A percentile compares a stretch with the other conserved stretches of the same genome.
These are phyloP conservation scores for Fusarium coicis DNA, from an alignment of 2,329 filamentous ascomycete genomes.

Conservation along the genomic window DNA sequence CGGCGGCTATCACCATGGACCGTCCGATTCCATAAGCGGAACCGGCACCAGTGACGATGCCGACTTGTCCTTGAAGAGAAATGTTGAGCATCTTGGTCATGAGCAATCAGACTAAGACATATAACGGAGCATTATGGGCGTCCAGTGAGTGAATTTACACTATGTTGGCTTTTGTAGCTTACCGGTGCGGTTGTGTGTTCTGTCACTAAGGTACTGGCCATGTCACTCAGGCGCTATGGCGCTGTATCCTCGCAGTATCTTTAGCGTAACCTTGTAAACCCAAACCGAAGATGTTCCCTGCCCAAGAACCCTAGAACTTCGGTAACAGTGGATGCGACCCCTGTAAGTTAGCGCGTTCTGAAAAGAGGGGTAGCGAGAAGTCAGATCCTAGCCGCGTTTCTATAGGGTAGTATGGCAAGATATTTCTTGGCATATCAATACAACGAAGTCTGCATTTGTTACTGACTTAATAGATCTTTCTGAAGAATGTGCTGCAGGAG, in stretches of 20 bases:
- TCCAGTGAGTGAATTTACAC: background rate
- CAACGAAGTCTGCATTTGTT: background rate
- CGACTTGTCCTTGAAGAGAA: constrained; percentile 24
- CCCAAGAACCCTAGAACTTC: background rate
- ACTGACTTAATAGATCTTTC: background rate
- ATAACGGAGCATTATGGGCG: background rate
- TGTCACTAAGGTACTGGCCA: too few relatives aligned
- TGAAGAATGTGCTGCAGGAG: accelerated
- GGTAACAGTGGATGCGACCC: background rate
- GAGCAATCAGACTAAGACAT: too few relatives aligned
- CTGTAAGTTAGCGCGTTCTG: background rate
- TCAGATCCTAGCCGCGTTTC: background rate
- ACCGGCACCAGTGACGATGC: constrained; percentile 44
- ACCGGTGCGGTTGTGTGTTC: background rate
- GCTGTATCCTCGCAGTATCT: background rate
- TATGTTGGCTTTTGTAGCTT: background rate
- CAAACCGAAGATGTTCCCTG: background rate
- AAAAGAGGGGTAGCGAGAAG: background rate
- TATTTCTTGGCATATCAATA: background rate
- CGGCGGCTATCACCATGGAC: constrained; percentile 36
- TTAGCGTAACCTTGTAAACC: background rate
- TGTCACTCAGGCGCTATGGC: too few relatives aligned
- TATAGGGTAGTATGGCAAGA: background rate
- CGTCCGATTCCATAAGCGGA: constrained; percentile 43
- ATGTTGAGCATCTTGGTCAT: background rate